These are phyloP conservation scores for Pythium periplocum DNA, from an alignment of 352 stramenopile genomes.

Conservation along the genomic window DNA sequence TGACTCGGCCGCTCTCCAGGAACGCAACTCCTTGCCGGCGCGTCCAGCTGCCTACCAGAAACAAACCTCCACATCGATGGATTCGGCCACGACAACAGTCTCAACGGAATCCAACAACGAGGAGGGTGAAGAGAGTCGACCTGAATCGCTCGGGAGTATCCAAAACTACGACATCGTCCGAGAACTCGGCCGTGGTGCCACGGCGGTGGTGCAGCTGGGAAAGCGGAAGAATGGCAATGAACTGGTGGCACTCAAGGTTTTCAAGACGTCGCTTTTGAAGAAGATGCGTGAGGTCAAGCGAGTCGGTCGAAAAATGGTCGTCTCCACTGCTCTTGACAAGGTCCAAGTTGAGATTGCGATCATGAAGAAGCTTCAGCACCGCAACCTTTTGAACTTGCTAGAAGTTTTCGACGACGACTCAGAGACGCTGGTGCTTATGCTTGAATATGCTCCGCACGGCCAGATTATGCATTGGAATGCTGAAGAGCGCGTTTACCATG, in stretches of 20 bases:
- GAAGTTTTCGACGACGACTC: slow-evolving; percentile 82
- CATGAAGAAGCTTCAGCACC: slow-evolving; percentile 86
- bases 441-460: slow-evolving; percentile 76
- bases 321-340: slow-evolving; percentile 83
- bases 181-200: slow-evolving; percentile 75
- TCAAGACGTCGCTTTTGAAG: slow-evolving; percentile 81
- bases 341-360: slow-evolving; percentile 86
- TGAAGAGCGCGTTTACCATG: slow-evolving; percentile 46
- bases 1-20: neutral
- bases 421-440: slow-evolving; percentile 79
- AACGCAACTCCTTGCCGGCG: slow-evolving; percentile 15
- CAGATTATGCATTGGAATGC: slow-evolving; percentile 86
- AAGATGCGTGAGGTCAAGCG: slow-evolving; percentile 86
- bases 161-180: slow-evolving; percentile 78
- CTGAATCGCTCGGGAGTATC: slow-evolving; percentile 34
- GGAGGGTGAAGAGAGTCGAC: slow-evolving; percentile 24
- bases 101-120: slow-evolving; percentile 35
- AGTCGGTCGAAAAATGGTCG: slow-evolving; percentile 74
- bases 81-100: slow-evolving; percentile 31
- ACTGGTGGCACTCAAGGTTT: slow-evolving; percentile 80
- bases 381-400: slow-evolving; percentile 72
- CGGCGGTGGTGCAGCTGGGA: slow-evolving; percentile 74
- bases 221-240: slow-evolving; percentile 38
- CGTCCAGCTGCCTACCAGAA: neutral
- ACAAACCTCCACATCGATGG: slow-evolving; percentile 16